phyloP scores from a whole-genome alignment of 164 flowering plant genomes.

The Paratinospora sagittata region DNA sequence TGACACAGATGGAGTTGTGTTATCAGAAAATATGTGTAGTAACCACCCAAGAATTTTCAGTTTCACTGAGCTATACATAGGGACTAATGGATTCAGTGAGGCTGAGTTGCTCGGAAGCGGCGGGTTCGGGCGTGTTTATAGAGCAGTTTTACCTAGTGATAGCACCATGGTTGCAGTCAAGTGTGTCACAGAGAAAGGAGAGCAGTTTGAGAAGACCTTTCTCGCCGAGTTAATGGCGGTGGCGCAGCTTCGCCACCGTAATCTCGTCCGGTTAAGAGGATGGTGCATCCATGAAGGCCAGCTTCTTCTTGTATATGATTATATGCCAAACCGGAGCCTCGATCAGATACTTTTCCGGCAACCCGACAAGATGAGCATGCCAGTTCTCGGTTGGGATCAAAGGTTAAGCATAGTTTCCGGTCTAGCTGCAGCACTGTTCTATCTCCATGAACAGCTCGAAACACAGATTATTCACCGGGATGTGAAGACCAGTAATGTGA shows the following conservation, averaged over 20 bases:
- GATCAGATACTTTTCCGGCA: conserved; percentile 59
- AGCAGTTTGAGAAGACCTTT: conserved; percentile 75
- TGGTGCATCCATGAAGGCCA: conserved; percentile 86
- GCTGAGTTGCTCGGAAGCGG: conserved; percentile 81
- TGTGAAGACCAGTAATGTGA: conserved; percentile 89
- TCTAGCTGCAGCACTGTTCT: conserved; percentile 70
- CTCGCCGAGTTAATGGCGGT: conserved; percentile 81
- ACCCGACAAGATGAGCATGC: conserved; percentile 15
- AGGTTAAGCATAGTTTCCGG: conserved; percentile 56
- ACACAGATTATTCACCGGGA: conserved; percentile 91
- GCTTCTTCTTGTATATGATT: conserved; percentile 77
- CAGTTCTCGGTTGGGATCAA: conserved; percentile 48
- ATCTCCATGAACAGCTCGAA: conserved; percentile 88
- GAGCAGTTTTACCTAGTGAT: conserved; percentile 82
- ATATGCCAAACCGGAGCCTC: conserved; percentile 91
- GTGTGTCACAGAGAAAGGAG: conserved; percentile 70
- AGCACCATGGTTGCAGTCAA: conserved; percentile 85
- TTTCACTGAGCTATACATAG: conserved; percentile 81
- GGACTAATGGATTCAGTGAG: conserved; percentile 69
- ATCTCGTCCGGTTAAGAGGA: conserved; percentile 77
- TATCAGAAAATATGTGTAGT: conserved; percentile 34
- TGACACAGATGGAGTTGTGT: conserved; percentile 54
- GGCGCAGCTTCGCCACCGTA: conserved; percentile 88
- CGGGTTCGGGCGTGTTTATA: conserved; percentile 78
- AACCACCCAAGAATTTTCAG: conserved; percentile 72